A percentile compares a stretch with the other conserved stretches of the same genome.
phyloP scores from a whole-genome alignment of 371 early-diverging fungal species.

The Batkoa obscura region DNA sequence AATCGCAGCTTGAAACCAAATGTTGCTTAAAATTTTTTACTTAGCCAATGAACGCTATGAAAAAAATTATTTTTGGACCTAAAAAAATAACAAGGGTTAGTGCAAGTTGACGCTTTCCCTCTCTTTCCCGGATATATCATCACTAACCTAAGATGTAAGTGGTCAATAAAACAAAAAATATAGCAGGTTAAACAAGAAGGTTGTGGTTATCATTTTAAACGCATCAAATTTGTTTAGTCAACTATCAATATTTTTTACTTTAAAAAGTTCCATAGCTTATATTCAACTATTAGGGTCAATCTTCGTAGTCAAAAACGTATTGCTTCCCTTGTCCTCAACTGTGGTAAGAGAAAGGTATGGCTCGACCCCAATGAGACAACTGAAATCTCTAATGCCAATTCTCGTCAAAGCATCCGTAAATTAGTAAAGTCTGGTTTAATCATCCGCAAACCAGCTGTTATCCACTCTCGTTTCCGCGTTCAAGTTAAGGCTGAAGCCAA shows the following conservation, averaged over 20 bases:
- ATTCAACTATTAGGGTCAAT: conserved; percentile 38
- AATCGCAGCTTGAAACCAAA: too few species aligned
- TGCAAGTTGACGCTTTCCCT: too few species aligned
- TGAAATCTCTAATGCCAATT: conserved; percentile 94
- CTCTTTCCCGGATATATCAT: too few species aligned
- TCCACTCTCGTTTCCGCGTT: conserved; percentile 92
- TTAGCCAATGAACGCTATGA: too few species aligned
- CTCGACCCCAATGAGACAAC: conserved; percentile 96
- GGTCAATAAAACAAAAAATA: too few species aligned
- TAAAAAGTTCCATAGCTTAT: background rate
- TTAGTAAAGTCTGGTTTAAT: conserved; percentile 90
- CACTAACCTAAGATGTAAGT: too few species aligned
- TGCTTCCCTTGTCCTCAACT: conserved; percentile 95
- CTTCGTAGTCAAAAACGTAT: conserved; percentile 84
- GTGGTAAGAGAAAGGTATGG: conserved; percentile 99
- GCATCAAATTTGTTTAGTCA: too few species aligned
- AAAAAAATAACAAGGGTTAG: too few species aligned
- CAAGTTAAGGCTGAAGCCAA: conserved; percentile 87
- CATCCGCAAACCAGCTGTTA: conserved; percentile 86
- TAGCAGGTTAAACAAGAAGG: too few species aligned
- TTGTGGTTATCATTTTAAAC: too few species aligned
- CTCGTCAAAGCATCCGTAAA: conserved; percentile 93
- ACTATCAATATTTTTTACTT: background rate
- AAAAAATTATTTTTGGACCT: too few species aligned
- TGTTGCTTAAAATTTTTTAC: too few species aligned